Percentiles rank a stretch among this genome's conserved stretches.
phyloP scores from a whole-genome alignment of 2,329 filamentous ascomycete species.

The Epichloe aotearoae region DNA sequence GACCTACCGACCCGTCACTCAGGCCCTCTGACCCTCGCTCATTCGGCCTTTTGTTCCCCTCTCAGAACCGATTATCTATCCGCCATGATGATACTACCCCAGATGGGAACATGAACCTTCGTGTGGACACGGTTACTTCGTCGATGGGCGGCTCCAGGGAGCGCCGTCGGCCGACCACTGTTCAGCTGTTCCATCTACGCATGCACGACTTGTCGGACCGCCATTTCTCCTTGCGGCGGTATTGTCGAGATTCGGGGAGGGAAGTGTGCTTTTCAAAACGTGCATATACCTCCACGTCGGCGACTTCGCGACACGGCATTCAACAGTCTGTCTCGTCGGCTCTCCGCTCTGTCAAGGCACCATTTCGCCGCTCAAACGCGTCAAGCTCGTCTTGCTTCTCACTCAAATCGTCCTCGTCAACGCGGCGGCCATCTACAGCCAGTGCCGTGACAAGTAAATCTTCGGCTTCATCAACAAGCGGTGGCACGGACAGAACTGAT shows the following conservation, averaged over 20 bases:
- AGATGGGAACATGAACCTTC: slow-evolving; percentile 94
- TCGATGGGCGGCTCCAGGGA: slow-evolving; percentile 16
- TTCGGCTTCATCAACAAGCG: background rate
- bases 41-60: slow-evolving; percentile 79
- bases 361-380: slow-evolving; percentile 19
- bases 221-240: slow-evolving; percentile 81
- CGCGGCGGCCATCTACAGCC: slow-evolving; percentile 9
- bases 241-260: slow-evolving; percentile 83
- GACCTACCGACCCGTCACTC: background rate
- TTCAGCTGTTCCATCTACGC: slow-evolving; percentile 78
- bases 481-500: background rate
- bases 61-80: slow-evolving; percentile 65
- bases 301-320: background rate
- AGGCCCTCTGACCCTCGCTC: slow-evolving; percentile 62
- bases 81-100: slow-evolving; percentile 80
- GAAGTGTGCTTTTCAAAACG: slow-evolving; percentile 80
- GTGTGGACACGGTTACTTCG: slow-evolving; percentile 61
- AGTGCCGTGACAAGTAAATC: slow-evolving; percentile 9
- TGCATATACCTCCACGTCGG: slow-evolving; percentile 34
- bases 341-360: slow-evolving; percentile 29
- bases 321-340: slow-evolving; percentile 28
- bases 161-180: slow-evolving; percentile 29
- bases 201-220: slow-evolving; percentile 84
- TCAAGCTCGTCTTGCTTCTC: slow-evolving; percentile 3
- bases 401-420: slow-evolving; percentile 10